Conservation (phyloP, 257 asterid genomes). For the Solanum arcanum region DNA sequence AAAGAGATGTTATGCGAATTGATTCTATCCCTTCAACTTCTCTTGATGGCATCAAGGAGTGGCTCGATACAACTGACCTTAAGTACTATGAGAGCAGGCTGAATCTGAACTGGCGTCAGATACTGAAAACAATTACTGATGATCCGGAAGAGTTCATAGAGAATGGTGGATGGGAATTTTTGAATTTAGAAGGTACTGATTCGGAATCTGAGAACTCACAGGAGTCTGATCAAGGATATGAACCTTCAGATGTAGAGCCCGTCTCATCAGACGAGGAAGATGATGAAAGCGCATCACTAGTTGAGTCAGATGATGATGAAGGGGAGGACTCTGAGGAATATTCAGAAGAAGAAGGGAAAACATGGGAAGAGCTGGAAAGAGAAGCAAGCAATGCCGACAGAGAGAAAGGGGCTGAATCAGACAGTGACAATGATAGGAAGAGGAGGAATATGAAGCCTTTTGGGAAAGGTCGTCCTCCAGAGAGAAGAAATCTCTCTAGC, state of each 20-base stretch:
- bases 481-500: conserved; percentile 24
- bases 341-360: conserved; percentile 17
- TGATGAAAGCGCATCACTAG: conserved; percentile 13
- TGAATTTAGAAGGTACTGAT: conserved; percentile 14
- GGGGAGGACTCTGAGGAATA: conserved; percentile 9
- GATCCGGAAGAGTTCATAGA: conserved; percentile 16
- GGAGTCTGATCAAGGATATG: conserved; percentile 19
- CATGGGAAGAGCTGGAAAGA: conserved; percentile 18
- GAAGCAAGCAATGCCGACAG: conserved; percentile 15
- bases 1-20: conserved; percentile 16
- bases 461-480: conserved; percentile 25
- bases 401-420: conserved; percentile 13
- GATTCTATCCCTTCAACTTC: conserved; percentile 16
- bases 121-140: conserved; percentile 14
- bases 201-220: conserved; percentile 9
- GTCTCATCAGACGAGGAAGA: conserved; percentile 12
- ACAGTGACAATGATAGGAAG: conserved; percentile 21
- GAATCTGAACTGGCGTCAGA: conserved; percentile 18
- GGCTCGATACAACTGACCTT: conserved; percentile 18
- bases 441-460: conserved; percentile 17
- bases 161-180: conserved; percentile 22
- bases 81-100: conserved; percentile 21
- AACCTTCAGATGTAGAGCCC: conserved; percentile 14
- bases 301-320: conserved; percentile 13
- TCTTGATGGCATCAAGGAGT: conserved; percentile 20